Evolutionary conservation across 805 yeast species (phyloP), one percentile per base, ranked within the genome.

Genomic region (Phaffomyces thermotolerans): DNA sequence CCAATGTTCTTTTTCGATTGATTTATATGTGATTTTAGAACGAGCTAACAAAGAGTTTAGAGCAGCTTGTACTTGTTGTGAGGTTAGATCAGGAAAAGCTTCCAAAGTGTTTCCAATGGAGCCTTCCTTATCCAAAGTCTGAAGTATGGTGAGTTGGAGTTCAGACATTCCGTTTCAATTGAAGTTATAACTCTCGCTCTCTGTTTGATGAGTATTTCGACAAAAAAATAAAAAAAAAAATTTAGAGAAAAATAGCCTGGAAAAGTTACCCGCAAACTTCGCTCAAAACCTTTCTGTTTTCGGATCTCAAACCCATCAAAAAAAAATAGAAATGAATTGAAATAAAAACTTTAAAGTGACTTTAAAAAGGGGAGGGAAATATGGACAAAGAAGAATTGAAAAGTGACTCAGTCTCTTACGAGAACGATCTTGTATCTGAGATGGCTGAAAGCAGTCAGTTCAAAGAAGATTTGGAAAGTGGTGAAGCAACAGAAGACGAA

Each of bases 31-130:
- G 54, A 93, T 75, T 86, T 91, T 90, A 44, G 77, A 73, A 63
- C 84, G 84, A 48, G 96, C 90, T 60, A 81, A 76, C 45, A 93
- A 73, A 20, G 97, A 90, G 59, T 82, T 83, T 57, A 93, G 76
- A 25, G 91, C 91, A n/a, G 95, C 77, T 54, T 84, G 84, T 42
- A 87, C 71, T 14, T 76, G 70, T 62, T 76, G 78, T 36, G 91
- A 74, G 43, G 77, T 80, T 37, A 75, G 68, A 14, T 65, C 70
- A 34, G 93, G 84, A 69, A 90, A 86, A 39, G 73, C 73, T 17
- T 66, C 73, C 41, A 77, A 67, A 6, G 97, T 79, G 63, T 87
- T 89, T 41, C 69, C 72, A 47, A 93, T 82, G 43, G 76, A 71
- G 36, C 78, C 82, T 56, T 72, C 61, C 42, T 73, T 70, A 52